phyloP scores from a whole-genome alignment of 371 early-diverging fungal species.

The Rhizopus delemar region DNA sequence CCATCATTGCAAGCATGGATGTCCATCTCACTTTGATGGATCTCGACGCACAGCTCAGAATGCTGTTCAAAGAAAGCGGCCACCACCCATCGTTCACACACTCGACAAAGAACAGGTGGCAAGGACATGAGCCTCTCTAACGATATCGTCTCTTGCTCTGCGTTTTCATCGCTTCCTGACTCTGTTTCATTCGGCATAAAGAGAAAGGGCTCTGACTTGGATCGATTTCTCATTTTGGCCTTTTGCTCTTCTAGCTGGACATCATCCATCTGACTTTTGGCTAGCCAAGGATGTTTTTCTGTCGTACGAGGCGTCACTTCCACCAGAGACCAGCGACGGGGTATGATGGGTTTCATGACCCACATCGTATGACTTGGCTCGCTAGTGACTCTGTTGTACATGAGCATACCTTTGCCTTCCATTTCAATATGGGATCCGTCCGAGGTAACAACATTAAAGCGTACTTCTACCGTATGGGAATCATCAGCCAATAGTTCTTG shows the following conservation, averaged over 20 bases:
- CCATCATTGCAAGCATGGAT: slow-evolving; percentile 72
- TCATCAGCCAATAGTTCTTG: slow-evolving; percentile 69
- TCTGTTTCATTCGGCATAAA: slow-evolving; percentile 13
- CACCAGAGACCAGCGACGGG: slow-evolving; percentile 27
- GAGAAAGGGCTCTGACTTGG: slow-evolving; percentile 35
- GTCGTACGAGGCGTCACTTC: slow-evolving; percentile 21
- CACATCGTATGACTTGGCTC: slow-evolving; percentile 83
- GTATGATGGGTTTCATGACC: slow-evolving; percentile 71
- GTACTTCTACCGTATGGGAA: slow-evolving; percentile 76
- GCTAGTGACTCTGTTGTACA: slow-evolving; percentile 71
- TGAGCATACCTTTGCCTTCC: slow-evolving; percentile 91
- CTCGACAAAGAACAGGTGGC: slow-evolving; percentile 69
- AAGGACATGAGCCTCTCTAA: slow-evolving; percentile 29
- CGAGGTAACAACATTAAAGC: slow-evolving; percentile 57
- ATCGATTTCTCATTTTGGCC: slow-evolving; percentile 21
- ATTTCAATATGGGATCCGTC: slow-evolving; percentile 63
- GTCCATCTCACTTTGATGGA: slow-evolving; percentile 81
- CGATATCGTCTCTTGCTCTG: background rate
- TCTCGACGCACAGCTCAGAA: slow-evolving; percentile 69
- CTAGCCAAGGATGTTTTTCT: slow-evolving; percentile 5
- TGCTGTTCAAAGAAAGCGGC: slow-evolving; percentile 80
- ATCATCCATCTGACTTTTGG: background rate
- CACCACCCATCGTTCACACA: slow-evolving; percentile 80
- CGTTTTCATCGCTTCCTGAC: no score
- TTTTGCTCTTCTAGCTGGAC: background rate